Conservation (phyloP, 805 yeast species). For the Gaillardinia entomophila region DNA sequence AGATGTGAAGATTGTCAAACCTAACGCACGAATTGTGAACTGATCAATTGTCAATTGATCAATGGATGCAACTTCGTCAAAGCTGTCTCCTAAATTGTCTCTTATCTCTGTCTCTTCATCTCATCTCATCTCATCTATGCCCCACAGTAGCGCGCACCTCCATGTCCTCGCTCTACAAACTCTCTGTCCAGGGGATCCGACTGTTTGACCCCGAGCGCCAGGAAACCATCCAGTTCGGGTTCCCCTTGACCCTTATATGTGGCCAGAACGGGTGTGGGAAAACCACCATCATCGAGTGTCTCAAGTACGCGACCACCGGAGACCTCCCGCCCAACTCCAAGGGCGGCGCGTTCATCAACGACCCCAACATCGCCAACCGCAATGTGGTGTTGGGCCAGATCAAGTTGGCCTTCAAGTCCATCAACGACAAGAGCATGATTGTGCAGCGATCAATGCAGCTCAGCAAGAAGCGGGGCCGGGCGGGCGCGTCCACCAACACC, state of each 20-base stretch:
- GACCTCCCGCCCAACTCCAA: conserved; percentile 92
- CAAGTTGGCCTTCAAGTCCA: conserved; percentile 74
- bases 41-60: no score
- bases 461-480: conserved; percentile 43
- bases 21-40: no score
- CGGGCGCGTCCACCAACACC: conserved; percentile 41
- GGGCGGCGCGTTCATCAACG: conserved; percentile 95
- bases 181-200: conserved; percentile 74
- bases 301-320: conserved; percentile 92
- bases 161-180: conserved; percentile 39
- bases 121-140: neutral
- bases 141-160: neutral
- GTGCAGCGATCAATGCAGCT: conserved; percentile 82
- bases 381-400: conserved; percentile 84
- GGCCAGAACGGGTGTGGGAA: conserved; percentile 97
- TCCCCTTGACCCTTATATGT: conserved; percentile 87
- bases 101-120: no score
- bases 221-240: conserved; percentile 84
- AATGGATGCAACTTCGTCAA: no score
- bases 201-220: conserved; percentile 83
- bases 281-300: conserved; percentile 91
- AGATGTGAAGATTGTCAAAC: no score
- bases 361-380: conserved; percentile 75
- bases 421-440: conserved; percentile 72
- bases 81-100: no score